Evolutionary conservation across 208 protist genomes (phyloP).

Genomic region (Leishmania martiniquensis): DNA sequence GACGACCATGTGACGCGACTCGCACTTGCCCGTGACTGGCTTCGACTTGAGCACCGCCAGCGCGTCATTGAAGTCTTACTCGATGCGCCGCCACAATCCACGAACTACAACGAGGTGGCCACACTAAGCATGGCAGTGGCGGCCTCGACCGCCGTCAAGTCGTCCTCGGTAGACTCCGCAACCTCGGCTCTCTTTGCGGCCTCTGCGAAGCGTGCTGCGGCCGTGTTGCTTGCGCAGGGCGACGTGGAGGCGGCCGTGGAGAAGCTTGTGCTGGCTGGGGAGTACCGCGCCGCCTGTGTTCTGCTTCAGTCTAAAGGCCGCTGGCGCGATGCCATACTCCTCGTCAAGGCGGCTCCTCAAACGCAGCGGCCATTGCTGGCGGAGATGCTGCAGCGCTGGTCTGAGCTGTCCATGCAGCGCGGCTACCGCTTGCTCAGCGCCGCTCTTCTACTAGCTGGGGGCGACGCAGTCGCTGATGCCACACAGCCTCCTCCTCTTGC

Average conservation of each 20-base stretch:
- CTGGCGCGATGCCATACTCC: constrained; percentile 64
- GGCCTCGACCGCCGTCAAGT: constrained; percentile 23
- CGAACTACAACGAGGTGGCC: constrained; percentile 59
- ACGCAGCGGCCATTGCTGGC: constrained; percentile 8
- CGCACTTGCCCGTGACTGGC: constrained; percentile 54
- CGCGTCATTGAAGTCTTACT: constrained; percentile 75
- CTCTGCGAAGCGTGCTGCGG: constrained; percentile 61
- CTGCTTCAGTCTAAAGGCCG: constrained; percentile 67
- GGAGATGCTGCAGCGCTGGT: constrained; percentile 62
- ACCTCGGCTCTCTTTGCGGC: constrained; percentile 42
- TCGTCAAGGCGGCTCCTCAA: constrained; percentile 45
- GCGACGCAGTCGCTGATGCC: constrained; percentile 10
- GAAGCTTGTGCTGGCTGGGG: constrained; percentile 68
- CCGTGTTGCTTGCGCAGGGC: constrained; percentile 67
- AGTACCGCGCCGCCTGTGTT: constrained; percentile 62
- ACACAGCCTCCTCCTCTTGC: constrained; percentile 12
- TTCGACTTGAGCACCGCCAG: constrained; percentile 52
- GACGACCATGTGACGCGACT: constrained; percentile 54
- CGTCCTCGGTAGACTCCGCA: constrained; percentile 20
- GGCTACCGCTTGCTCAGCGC: constrained; percentile 57
- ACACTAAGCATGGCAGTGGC: constrained; percentile 72
- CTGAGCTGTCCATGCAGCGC: constrained; percentile 50
- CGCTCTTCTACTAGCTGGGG: constrained; percentile 46
- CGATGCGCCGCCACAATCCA: constrained; percentile 56
- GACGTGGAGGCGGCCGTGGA: constrained; percentile 77